Evolutionary conservation across 768 basidiomycete species (phyloP).

Genomic region (Leccinum barrowsii): DNA sequence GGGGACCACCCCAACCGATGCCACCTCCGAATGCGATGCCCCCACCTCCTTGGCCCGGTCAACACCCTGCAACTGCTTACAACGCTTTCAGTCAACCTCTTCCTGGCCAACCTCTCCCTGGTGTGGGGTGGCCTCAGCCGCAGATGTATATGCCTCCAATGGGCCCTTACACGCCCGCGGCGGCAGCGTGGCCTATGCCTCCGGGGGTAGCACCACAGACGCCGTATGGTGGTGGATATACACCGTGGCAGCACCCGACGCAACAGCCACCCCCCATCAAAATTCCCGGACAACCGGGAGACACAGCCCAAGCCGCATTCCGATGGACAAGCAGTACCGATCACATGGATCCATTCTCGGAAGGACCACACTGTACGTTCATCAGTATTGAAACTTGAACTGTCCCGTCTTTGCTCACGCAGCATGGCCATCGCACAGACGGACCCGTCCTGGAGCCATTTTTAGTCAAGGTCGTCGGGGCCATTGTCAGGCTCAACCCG

Average conservation of each 20-base stretch:
- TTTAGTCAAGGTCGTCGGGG: conserved; percentile 46
- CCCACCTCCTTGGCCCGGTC: conserved; percentile 19
- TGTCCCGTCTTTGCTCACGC: conserved; percentile 8
- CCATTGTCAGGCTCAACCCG: conserved; percentile 54
- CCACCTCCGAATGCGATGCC: conserved; percentile 23
- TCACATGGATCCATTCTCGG: conserved; percentile 36
- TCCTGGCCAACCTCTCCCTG: conserved; percentile 31
- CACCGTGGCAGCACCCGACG: conserved; percentile 28
- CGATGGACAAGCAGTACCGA: conserved; percentile 30
- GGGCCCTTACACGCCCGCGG: conserved; percentile 25
- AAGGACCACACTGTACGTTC: conserved; percentile 43
- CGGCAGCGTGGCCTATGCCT: conserved; percentile 23
- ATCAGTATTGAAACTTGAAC: neutral
- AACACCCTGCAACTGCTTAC: conserved; percentile 22
- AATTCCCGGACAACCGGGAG: conserved; percentile 20
- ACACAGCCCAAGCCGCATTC: conserved; percentile 26
- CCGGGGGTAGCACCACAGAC: conserved; percentile 25
- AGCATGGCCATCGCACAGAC: conserved; percentile 37
- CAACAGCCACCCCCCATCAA: conserved; percentile 23
- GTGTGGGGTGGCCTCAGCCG: conserved; percentile 17
- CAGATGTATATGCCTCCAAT: conserved; percentile 11
- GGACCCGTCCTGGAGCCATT: conserved; percentile 70
- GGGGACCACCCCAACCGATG: conserved; percentile 20
- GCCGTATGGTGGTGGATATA: conserved; percentile 17
- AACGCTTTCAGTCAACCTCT: conserved; percentile 32